Base-by-base conservation (phyloP, 306 rosid genomes). In the Quercus robur region DNA sequence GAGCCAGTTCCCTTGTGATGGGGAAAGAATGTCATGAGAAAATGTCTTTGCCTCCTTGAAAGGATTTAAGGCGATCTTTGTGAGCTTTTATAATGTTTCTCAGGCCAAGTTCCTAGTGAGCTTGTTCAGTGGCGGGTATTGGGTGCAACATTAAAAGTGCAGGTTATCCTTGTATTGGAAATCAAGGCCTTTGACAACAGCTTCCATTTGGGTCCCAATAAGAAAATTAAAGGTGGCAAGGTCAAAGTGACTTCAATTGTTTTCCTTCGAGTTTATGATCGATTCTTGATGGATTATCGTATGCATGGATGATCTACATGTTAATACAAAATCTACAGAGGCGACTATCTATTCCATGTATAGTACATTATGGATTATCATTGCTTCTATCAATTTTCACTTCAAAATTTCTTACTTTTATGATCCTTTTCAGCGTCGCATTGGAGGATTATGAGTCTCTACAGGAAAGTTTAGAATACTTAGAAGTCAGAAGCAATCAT, bases 61-160 rank as follows among this genome's bases (percentile, higher is more conserved):
- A 56, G 88, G 86, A 58, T 89, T 81, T 56, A 84, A 87, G 78
- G 74, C 80, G 67, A 86, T 87, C 52, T 77, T 87, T 21, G 35
- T 87, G 79, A 91, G 89, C 84, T 81, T 30, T 66, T 63, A 30
- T 70, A 91, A 91, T 76, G 75, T 85, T 78, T 91, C 89, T 18
- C 91, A 91, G 74, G 96, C 96, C 19, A 91, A 86, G 81, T 87
- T 75, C 75, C 80, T 91, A 86, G 83, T 87, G n/a, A 84, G 87
- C 78, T 41, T 89, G 79, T 91, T 89, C 33, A 87, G 86, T 63
- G 87, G 87, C 33, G 93, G 86, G 66, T 89, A 86, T 75, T 87
- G 93, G 91, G 93, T 86, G 55, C 91, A 91, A 30, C 80, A 76
- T 18, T 85, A 86, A 55, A 84, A 86, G 18, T 30, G 78, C 63